phyloP scores from a whole-genome alignment of 2,329 filamentous ascomycete species.

The Neopestalotiopsis rosae region DNA sequence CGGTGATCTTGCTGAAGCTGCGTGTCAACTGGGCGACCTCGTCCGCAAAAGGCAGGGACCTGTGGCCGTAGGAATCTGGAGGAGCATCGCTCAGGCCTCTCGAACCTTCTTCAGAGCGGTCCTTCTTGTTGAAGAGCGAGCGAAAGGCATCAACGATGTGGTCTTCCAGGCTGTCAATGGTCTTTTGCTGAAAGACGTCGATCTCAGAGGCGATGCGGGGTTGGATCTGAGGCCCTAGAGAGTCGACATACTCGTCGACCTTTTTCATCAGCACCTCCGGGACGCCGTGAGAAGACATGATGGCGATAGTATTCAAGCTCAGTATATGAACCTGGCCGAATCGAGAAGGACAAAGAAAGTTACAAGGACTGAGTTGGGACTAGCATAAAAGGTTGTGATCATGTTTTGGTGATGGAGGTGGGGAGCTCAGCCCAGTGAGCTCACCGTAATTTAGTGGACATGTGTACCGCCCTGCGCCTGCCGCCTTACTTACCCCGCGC shows the following conservation, averaged over 20 bases:
- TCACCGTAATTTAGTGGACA: not conserved
- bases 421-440: not conserved
- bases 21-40: slow-evolving; percentile 48
- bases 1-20: slow-evolving; percentile 45
- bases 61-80: slow-evolving; percentile 46
- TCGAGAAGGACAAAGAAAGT: not conserved
- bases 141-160: slow-evolving; percentile 51
- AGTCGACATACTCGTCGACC: slow-evolving; percentile 53
- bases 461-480: not conserved
- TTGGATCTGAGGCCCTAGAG: slow-evolving; percentile 50
- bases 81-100: slow-evolving; percentile 38
- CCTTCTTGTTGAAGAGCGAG: slow-evolving; percentile 44
- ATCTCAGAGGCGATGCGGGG: slow-evolving; percentile 51
- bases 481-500: not conserved
- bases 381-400: not conserved
- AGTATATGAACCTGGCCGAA: slow-evolving; percentile 2
- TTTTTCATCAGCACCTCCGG: slow-evolving; percentile 49
- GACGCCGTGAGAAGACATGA: slow-evolving; percentile 32
- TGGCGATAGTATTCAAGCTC: slow-evolving; percentile 21
- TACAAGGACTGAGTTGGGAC: slow-evolving; percentile 1
- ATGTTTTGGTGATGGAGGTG: slow-evolving; percentile 3
- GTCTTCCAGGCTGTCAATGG: slow-evolving; percentile 50
- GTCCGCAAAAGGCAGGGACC: slow-evolving; percentile 50
- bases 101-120: slow-evolving; percentile 24
- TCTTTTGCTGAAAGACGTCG: slow-evolving; percentile 48